These are phyloP conservation scores for Isoetes engelmannii DNA, from an alignment of 83 land plant genomes.

Conservation along the genomic window DNA sequence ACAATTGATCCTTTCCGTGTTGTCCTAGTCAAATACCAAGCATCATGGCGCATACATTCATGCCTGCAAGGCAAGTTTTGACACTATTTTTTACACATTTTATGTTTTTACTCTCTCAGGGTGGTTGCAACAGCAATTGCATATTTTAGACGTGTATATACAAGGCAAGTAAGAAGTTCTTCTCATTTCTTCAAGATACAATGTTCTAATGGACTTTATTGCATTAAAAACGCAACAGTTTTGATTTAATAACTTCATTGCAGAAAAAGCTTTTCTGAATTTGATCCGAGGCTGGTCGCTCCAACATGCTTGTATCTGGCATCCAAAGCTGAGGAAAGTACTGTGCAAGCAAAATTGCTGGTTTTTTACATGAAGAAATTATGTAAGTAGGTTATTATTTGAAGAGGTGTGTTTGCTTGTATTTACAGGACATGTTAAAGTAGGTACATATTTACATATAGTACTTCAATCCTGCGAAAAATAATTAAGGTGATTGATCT, in stretches of 20 bases:
- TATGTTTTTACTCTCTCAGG: slow-evolving; percentile 16
- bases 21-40: too few species aligned
- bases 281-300: slow-evolving; percentile 84
- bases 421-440: not conserved
- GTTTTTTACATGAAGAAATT: slow-evolving; percentile 62
- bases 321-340: slow-evolving; percentile 92
- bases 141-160: slow-evolving; percentile 39
- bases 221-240: too few species aligned
- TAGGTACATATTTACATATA: not conserved
- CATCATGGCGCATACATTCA: not conserved
- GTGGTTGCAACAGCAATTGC: slow-evolving; percentile 45
- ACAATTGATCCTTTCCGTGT: too few species aligned
- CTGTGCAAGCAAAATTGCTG: slow-evolving; percentile 81
- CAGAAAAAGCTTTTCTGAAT: slow-evolving; percentile 83
- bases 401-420: not conserved
- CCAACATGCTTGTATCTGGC: slow-evolving; percentile 93
- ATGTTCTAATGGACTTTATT: not conserved
- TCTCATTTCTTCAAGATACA: not conserved
- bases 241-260: too few species aligned
- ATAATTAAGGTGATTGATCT: too few species aligned
- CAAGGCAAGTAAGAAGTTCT: slow-evolving; percentile 22
- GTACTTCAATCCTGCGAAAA: too few species aligned
- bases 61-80: not conserved
- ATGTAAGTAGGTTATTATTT: not conserved
- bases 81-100: not conserved